These are phyloP conservation scores for Thalassiosira sp. DNA, from an alignment of 352 stramenopile genomes.

Conservation along the genomic window DNA sequence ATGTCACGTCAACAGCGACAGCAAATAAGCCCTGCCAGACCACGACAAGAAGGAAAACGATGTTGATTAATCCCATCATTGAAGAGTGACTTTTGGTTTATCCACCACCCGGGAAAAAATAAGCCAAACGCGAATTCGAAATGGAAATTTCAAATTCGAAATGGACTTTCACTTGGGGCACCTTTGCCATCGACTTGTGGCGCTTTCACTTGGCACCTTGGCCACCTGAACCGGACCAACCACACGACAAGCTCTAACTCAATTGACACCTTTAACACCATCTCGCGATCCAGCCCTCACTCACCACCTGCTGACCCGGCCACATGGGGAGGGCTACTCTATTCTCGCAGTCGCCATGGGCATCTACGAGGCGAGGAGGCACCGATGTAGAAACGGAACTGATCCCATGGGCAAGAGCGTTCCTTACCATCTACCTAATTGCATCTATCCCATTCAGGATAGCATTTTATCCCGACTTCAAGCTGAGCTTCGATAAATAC, in stretches of 20 bases:
- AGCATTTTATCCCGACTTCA: slow-evolving; percentile 44
- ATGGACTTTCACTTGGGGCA: too few relatives aligned
- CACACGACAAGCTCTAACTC: too few relatives aligned
- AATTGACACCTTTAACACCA: too few relatives aligned
- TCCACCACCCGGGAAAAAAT: too few relatives aligned
- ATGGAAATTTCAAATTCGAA: not conserved
- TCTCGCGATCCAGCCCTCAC: too few relatives aligned
- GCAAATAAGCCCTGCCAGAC: not conserved
- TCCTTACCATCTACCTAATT: slow-evolving; percentile 30
- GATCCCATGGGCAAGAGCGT: slow-evolving; percentile 21
- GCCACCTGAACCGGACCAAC: too few relatives aligned
- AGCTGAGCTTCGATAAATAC: slow-evolving; percentile 15
- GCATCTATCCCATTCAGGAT: slow-evolving; percentile 33
- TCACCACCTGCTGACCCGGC: too few relatives aligned
- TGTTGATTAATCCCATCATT: not conserved
- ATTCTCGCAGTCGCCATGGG: slow-evolving; percentile 13
- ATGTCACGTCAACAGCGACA: slow-evolving; percentile 66
- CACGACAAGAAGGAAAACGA: slow-evolving; percentile 1
- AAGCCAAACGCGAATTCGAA: too few relatives aligned
- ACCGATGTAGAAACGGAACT: slow-evolving; percentile 5
- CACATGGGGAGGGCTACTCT: not conserved
- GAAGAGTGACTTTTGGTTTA: too few relatives aligned
- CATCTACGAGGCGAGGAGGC: slow-evolving; percentile 5
- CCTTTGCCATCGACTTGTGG: too few relatives aligned
- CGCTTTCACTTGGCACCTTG: too few relatives aligned